Conservation (phyloP, 441 rosid genomes). For the Pelargonium fulgidum region DNA sequence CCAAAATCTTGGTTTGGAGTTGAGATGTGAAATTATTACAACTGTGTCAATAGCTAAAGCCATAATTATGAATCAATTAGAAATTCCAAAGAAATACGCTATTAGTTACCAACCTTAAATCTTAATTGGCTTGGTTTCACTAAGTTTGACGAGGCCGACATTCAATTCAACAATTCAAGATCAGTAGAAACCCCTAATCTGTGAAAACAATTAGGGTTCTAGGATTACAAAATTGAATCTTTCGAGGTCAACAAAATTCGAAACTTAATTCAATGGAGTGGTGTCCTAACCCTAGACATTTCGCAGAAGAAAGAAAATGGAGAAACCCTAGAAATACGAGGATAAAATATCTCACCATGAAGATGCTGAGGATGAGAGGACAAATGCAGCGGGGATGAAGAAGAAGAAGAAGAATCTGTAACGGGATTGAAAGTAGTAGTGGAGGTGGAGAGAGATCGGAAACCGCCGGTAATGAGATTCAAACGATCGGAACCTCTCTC, state of each 20-base stretch:
- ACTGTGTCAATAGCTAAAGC: neutral
- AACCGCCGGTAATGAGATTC: slow-evolving; percentile 58
- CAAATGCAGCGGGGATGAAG: too few relatives aligned
- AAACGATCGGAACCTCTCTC: slow-evolving; percentile 64
- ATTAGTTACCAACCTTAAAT: neutral
- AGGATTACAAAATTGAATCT: neutral
- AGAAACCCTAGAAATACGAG: too few relatives aligned
- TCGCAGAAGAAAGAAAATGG: too few relatives aligned
- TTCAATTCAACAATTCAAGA: neutral
- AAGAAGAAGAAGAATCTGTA: slow-evolving; percentile 22
- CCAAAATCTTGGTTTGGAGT: neutral
- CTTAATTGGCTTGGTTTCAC: neutral
- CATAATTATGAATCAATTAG: neutral
- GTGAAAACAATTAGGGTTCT: neutral
- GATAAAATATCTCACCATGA: too few relatives aligned
- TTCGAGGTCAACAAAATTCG: too few relatives aligned
- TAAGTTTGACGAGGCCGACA: neutral
- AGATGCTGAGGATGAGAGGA: too few relatives aligned
- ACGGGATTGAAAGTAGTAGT: slow-evolving; percentile 22
- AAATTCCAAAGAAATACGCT: neutral
- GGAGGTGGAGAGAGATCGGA: slow-evolving; percentile 30
- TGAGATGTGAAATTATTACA: neutral
- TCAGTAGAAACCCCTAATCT: neutral
- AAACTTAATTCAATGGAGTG: too few relatives aligned
- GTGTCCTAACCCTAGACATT: too few relatives aligned